Evolutionary conservation across 176 grass and related monocot species (phyloP), one percentile per base, ranked within the genome.

Genomic region (Carex cristatella): DNA sequence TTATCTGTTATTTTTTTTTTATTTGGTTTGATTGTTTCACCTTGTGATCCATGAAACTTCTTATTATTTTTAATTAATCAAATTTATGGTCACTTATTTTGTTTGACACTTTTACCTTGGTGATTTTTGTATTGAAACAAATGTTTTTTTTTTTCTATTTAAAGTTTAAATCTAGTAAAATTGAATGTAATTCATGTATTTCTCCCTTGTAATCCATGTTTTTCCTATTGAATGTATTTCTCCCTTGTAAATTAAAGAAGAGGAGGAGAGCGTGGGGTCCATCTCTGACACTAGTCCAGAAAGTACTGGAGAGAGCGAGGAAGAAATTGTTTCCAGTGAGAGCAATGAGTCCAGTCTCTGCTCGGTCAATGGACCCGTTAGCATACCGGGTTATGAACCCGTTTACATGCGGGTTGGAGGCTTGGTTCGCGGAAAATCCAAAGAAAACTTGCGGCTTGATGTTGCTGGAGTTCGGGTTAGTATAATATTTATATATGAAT

Each of bases 381-480:
- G 64, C 10, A 84, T 57, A 58, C 40, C 42, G 0, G 42, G 4
- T 1, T 18, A 77, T 56, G 73, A 77, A 56, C 49, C 73, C 8
- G 38, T 33, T 12, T 77, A 77, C 32, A 88, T 64, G 74, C 85
- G 69, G 84, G 61, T 67, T 49, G 60, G 87, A 1, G 86, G 86
- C 49, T 79, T 98, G 54, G 83, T 85, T 2, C 86, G 89, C 11
- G 93, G 93, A 0, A 76, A 84, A 4, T 93, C 93, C n/a, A 93
- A 98, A 86, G 95, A 98, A 85, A 95, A 95, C 80, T 86, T 98
- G 61, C 79, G 81, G 12, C 91, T 98, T 86, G 86, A 92, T 8
- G 79, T 98, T 15, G 59, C 48, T 28, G 62, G 54, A 89, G 38
- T 83, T 69, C 48, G 27, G 33, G 16, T 77, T 77, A 73, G 16